Evolutionary conservation across 306 rosid species (phyloP).

Genomic region (Carpinus fangiana): DNA sequence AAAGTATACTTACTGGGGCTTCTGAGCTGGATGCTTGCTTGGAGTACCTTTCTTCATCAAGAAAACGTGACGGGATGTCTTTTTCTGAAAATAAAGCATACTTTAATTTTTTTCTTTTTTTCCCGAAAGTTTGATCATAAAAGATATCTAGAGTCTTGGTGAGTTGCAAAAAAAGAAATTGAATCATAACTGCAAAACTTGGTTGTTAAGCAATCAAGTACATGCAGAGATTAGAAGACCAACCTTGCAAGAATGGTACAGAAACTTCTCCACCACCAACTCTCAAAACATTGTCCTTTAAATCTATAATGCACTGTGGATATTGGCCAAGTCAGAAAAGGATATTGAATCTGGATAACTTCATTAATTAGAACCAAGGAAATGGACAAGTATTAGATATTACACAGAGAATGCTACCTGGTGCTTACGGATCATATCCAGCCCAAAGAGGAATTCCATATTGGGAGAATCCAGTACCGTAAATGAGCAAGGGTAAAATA

Average conservation of each 20-base stretch:
- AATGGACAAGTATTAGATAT: slow-evolving; percentile 10
- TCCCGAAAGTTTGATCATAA: slow-evolving; percentile 15
- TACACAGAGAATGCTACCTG: slow-evolving; percentile 56
- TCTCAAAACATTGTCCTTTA: slow-evolving; percentile 80
- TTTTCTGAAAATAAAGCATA: slow-evolving; percentile 56
- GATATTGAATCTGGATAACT: slow-evolving; percentile 18
- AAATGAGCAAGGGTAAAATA: slow-evolving; percentile 91
- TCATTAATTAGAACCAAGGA: slow-evolving; percentile 4
- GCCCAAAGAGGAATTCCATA: slow-evolving; percentile 94
- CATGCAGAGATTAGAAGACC: slow-evolving; percentile 25
- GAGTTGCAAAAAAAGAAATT: slow-evolving; percentile 13
- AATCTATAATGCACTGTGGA: slow-evolving; percentile 81
- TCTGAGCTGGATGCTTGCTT: slow-evolving; percentile 77
- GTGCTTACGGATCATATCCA: slow-evolving; percentile 98
- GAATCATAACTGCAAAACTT: slow-evolving; percentile 12
- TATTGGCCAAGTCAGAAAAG: slow-evolving; percentile 26
- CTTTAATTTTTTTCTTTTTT: not conserved
- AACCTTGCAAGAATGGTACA: slow-evolving; percentile 94
- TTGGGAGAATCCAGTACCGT: slow-evolving; percentile 82
- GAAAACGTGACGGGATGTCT: slow-evolving; percentile 73
- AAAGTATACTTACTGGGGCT: slow-evolving; percentile 49
- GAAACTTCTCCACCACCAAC: slow-evolving; percentile 97
- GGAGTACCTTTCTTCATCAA: slow-evolving; percentile 61
- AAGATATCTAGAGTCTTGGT: not conserved
- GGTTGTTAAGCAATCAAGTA: not conserved